Evolutionary conservation across 2,329 filamentous ascomycete species (phyloP).

Genomic region (Balansia obtecta): DNA sequence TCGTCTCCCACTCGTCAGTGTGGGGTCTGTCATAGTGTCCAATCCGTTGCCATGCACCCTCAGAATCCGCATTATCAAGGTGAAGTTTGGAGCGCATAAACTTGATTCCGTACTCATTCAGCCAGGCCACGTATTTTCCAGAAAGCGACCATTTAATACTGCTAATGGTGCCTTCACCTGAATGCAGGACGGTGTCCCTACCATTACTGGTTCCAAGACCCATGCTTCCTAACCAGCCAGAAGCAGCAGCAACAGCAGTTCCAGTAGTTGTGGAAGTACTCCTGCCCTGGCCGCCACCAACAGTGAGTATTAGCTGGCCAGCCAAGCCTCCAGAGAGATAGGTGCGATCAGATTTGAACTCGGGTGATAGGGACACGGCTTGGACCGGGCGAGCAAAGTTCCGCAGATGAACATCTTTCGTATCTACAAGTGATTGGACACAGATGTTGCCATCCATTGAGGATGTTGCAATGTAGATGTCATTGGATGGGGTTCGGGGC

Average conservation of each 20-base stretch:
- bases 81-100: constrained; percentile 88
- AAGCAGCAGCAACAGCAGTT: constrained; percentile 70
- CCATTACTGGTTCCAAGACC: constrained; percentile 67
- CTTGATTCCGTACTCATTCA: constrained; percentile 94
- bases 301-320: constrained; percentile 76
- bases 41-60: constrained; percentile 88
- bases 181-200: constrained; percentile 78
- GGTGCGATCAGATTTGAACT: constrained; percentile 78
- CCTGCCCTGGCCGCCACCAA: constrained; percentile 65
- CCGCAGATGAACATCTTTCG: constrained; percentile 79
- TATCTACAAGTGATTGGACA: constrained; percentile 72
- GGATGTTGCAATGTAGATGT: constrained; percentile 85
- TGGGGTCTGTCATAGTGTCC: constrained; percentile 85
- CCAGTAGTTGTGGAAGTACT: constrained; percentile 80
- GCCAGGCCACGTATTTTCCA: constrained; percentile 86
- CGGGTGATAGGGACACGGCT: constrained; percentile 84
- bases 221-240: constrained; percentile 84
- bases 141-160: constrained; percentile 91
- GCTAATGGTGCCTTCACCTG: constrained; percentile 82
- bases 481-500: constrained; percentile 69
- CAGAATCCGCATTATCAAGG: constrained; percentile 61
- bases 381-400: constrained; percentile 93
- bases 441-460: constrained; percentile 96
- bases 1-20: constrained; percentile 82
- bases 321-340: constrained; percentile 87